Base-by-base conservation (phyloP, 1,284 basidiomycete species). In the Rhizopogon hawkerae region DNA sequence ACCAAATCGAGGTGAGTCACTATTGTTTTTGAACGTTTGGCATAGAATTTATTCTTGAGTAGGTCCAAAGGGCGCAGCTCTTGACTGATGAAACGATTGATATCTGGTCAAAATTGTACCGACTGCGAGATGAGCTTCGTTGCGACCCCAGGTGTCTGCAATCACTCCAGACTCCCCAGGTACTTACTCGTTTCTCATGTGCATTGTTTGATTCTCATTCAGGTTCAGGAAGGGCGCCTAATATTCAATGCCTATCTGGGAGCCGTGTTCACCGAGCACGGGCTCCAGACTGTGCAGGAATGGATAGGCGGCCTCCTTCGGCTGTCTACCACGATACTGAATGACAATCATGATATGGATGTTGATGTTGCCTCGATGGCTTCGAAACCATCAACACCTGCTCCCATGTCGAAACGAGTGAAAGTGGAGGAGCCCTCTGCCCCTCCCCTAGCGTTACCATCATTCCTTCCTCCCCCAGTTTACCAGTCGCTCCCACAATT, bases 181-280 rank as follows among this genome's bases (percentile, higher is more conserved):
- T 83, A 59, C 48, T 55, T 58, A 50, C 46, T 56, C 51, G 52
- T 49, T 55, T 45, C 31, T 35, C 49, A 50, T 37, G 33, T 31
- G 53, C 51, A 45, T 29, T 51, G 42, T 53, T 52, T 39, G 54
- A 58, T 42, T 52, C 36, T 50, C 29, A 61, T 50, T 31, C 41
- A 46, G 29, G 41, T 48, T 36, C 50, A 87, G 84, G 80, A 85
- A 69, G 74, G 74, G 3, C 69, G 67, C 34, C 61, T 69, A 14
- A 65, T 86, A 31, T 84, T 88, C 60, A 65, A 76, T 55, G 77
- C 83, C 29, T 87, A 85, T 63, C 73, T 83, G 33, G 85, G 82
- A 34, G 85, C 78, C 26, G 71, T 84, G 26, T 83, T 73, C 58
- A 57, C 67, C 47, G 77, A 83, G 53, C 72, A 67, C 56, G 84